Evolutionary conservation across 495 filamentous ascomycete genomes (phyloP), one percentile per base, ranked within the genome.

Genomic region (Glarea lozoyensis): DNA sequence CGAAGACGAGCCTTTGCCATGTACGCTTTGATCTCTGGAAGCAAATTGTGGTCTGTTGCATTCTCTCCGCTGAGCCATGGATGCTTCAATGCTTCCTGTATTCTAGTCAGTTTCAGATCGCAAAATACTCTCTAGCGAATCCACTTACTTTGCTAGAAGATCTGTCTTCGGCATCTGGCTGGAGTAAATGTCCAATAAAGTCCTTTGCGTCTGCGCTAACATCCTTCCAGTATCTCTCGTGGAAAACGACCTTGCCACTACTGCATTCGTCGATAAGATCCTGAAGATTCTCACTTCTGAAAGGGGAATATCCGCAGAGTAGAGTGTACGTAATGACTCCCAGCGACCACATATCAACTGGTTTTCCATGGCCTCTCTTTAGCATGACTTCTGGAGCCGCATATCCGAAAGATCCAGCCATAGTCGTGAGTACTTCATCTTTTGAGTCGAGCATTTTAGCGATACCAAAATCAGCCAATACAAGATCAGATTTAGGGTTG

Each of bases 301-400:
- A 99, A 21, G 92, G 92, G 10, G 90, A 95, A 64, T 99, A 99
- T 38, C 92, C 92, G 64, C 92, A 99, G 30, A 99, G 85, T n/a
- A 99, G 75, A 12, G 93, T 97, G 66, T 99, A 99, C 21, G 93
- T 97, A 57, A 99, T 97, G 51, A 99, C 90, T 50, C 92, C 92
- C 54, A 99, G 70, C 7, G 90, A 96, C 92, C 92, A 99, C 86
- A 99, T 93, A 58, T 99, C 92, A 21, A 97, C 92, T n/a, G 92
- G 85, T 61, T 97, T 97, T 56, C 93, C 92, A 59, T 99, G 92
- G 27, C 93, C 92, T 52, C 86, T 77, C 69, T 95, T 96, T 37
- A 95, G 70, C 92, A 99, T 99, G 33, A 99, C 89, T 60, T 99
- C 92, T 6, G 92, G 92, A 0, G 92, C 92, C 15, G 92, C 92